Conservation (phyloP, 768 basidiomycete species). For the Xerocomus brunneocitrinus region DNA sequence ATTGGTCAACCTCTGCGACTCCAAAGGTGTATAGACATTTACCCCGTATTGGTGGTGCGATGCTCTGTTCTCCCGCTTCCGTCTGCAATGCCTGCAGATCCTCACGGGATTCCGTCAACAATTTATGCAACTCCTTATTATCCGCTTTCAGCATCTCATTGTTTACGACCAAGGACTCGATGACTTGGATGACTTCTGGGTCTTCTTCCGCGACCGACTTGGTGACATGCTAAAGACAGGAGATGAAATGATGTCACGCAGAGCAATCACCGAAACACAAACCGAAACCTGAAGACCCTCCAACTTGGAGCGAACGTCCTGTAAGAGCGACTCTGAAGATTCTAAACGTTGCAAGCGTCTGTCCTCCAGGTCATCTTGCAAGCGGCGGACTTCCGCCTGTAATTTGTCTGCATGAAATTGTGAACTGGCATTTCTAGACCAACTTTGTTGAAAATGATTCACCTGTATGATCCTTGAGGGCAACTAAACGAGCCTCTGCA, state of each 20-base stretch:
- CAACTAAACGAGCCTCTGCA: conserved; percentile 62
- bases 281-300: conserved; percentile 59
- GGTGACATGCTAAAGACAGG: conserved; percentile 35
- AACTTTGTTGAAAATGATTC: conserved; percentile 6
- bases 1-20: conserved; percentile 3
- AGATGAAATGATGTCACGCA: conserved; percentile 13
- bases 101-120: conserved; percentile 74
- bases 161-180: conserved; percentile 83
- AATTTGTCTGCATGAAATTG: conserved; percentile 52
- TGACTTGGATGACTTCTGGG: conserved; percentile 58
- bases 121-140: conserved; percentile 70
- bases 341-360: conserved; percentile 57
- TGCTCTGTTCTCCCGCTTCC: conserved; percentile 71
- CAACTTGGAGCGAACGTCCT: conserved; percentile 60
- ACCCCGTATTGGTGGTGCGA: conserved; percentile 46
- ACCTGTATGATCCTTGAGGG: conserved; percentile 68
- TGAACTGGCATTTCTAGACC: conserved; percentile 3
- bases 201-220: conserved; percentile 39
- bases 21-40: background rate
- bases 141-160: conserved; percentile 81
- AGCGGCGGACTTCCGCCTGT: conserved; percentile 57
- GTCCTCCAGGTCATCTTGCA: conserved; percentile 61
- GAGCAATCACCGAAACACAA: conserved; percentile 19
- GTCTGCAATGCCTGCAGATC: conserved; percentile 64
- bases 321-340: conserved; percentile 61